Base-by-base conservation (phyloP, 73 alveolate species). In the Paramecium tetraurelia region DNA sequence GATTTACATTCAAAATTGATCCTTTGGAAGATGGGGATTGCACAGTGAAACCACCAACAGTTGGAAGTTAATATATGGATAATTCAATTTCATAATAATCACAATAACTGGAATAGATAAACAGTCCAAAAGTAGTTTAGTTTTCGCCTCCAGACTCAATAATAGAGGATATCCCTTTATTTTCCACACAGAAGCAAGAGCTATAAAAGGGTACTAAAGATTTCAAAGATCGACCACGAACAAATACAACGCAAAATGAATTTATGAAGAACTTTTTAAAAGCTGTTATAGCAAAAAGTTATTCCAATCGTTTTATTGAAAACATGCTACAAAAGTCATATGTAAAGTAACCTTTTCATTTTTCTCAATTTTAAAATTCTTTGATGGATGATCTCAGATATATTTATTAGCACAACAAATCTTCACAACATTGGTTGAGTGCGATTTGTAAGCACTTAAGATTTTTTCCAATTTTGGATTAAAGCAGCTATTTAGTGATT, bases 21-120 rank as follows among this genome's bases (percentile, higher is more conserved):
- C 87, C 87, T 10, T n/a, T 75, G 7, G 87, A 75, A 2, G 59
- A 38, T 3, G 87, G 68, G 2, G 87, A 75, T 35, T 16, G n/a
- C 38, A 38, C 87, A 21, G 87, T 75, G 7, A 35, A 41, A 5
- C 68, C 58, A 38, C 87, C 87, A 75, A 75, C 87, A 75, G 87
- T 75, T 16, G 87, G 58, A 35, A 41, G 59, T 75, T 38, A 38
- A 21, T 41, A 16, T 38, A 75, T 38, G 1, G 87, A 75, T 12
- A 63, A 63, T 33, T 35, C 33, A 16, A 53, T 53, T 4, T 53
- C 69, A 53, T 18, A 53, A 53, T 53, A n/a, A 53, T 53, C 33
- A 0, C 69, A 53, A 53, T 53, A 53, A 18, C 2, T 53, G 20
- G 68, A 53, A 3, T 8, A 18, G 20, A 18, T 18, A 5, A 53